phyloP scores from a whole-genome alignment of 2,329 filamentous ascomycete species.

The Arthroderma sp. region DNA sequence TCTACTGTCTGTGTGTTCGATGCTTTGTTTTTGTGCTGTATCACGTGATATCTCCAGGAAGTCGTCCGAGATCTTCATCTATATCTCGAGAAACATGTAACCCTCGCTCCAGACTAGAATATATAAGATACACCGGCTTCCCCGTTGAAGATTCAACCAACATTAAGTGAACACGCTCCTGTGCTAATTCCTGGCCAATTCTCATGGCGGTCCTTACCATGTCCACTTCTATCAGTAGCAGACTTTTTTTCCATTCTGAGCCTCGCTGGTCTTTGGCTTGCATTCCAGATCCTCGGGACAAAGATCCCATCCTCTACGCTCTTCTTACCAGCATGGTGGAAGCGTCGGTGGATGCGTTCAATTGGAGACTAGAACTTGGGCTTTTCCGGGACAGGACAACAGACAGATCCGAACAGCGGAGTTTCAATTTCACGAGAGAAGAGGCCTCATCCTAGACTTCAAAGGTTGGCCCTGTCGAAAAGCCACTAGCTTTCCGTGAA shows the following conservation, averaged over 20 bases:
- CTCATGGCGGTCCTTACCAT: not conserved
- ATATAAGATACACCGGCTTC: slow-evolving; percentile 43
- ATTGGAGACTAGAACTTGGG: slow-evolving; percentile 14
- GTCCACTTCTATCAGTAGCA: slow-evolving; percentile 7
- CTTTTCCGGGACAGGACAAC: slow-evolving; percentile 9
- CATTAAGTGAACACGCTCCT: no score
- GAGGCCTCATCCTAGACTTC: slow-evolving; percentile 4
- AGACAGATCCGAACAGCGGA: slow-evolving; percentile 3
- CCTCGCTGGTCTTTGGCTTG: slow-evolving; percentile 11
- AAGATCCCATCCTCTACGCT: slow-evolving; percentile 18
- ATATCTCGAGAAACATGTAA: no score
- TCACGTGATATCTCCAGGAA: no score
- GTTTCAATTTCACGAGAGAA: slow-evolving; percentile 5
- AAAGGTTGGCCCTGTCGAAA: slow-evolving; percentile 2
- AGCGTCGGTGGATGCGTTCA: slow-evolving; percentile 15
- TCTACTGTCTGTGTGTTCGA: no score
- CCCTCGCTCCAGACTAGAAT: no score
- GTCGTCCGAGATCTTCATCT: no score
- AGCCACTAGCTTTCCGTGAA: slow-evolving; percentile 4
- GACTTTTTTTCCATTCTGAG: slow-evolving; percentile 17
- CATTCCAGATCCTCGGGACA: slow-evolving; percentile 16
- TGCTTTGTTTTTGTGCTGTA: no score
- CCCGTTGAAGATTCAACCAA: slow-evolving; percentile 13
- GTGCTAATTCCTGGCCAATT: no score
- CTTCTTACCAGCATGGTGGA: slow-evolving; percentile 15